These are phyloP conservation scores for Hordeum pubiflorum DNA, from an alignment of 202 grass and related monocot species.

Conservation along the genomic window DNA sequence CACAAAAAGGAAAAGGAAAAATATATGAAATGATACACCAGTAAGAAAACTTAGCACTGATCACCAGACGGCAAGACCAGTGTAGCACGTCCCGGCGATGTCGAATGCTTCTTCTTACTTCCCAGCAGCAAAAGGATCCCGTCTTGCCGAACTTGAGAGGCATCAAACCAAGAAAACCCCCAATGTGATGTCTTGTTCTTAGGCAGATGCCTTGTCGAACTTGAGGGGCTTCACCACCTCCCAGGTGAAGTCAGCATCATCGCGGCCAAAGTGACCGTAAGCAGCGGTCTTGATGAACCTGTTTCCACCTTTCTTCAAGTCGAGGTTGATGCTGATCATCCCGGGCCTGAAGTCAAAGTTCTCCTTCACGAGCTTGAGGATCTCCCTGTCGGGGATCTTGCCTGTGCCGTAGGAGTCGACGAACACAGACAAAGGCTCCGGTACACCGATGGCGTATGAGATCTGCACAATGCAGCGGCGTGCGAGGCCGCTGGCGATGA, in stretches of 20 bases:
- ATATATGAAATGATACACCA: not conserved
- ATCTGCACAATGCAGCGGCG: conserved; percentile 88
- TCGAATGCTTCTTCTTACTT: not conserved
- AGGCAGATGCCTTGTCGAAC: conserved; percentile 49
- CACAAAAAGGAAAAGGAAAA: not conserved
- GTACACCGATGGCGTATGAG: conserved; percentile 89
- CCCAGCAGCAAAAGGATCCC: not conserved
- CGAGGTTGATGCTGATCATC: conserved; percentile 93
- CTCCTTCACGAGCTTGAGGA: conserved; percentile 87
- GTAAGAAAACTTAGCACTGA: not conserved
- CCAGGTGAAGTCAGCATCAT: conserved; percentile 95
- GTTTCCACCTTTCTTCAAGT: conserved; percentile 77
- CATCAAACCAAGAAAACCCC: not conserved
- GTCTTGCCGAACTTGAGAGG: not conserved
- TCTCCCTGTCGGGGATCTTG: conserved; percentile 74
- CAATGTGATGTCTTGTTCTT: not conserved
- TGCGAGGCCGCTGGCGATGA: conserved; percentile 57
- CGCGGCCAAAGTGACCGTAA: conserved; percentile 84
- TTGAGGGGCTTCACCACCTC: conserved; percentile 90
- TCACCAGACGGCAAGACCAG: not conserved
- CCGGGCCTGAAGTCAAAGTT: conserved; percentile 96
- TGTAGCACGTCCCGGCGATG: not conserved
- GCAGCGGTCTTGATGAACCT: conserved; percentile 95
- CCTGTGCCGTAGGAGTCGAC: conserved; percentile 79
- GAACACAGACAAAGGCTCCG: conserved; percentile 81